Evolutionary conservation across 1,284 basidiomycete genomes (phyloP).

Genomic region (Ceratorhiza oryzae-sativae): DNA sequence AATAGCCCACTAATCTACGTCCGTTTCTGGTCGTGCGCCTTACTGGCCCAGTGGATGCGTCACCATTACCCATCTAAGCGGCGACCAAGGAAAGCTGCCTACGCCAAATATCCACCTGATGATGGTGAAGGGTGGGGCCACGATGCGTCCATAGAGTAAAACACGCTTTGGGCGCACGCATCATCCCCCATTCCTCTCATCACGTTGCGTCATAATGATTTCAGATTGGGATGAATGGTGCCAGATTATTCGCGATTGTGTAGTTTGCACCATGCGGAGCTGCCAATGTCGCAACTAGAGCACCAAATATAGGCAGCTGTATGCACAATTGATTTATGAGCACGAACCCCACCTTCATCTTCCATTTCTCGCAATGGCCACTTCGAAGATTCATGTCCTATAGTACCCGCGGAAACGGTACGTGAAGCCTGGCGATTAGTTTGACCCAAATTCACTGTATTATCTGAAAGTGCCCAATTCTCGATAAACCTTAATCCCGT

Average conservation of each 20-base stretch:
- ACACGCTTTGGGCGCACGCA: conserved; percentile 44
- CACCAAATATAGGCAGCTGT: not conserved
- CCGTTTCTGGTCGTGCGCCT: conserved; percentile 1
- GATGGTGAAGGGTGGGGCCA: too few relatives aligned
- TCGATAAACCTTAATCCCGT: not conserved
- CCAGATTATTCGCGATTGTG: conserved; percentile 51
- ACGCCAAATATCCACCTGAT: conserved; percentile 36
- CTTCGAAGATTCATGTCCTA: conserved; percentile 37
- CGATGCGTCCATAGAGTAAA: too few relatives aligned
- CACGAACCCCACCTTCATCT: conserved; percentile 39
- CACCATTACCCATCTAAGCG: conserved; percentile 36
- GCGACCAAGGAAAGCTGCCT: conserved; percentile 41
- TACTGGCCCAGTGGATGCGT: conserved; percentile 23
- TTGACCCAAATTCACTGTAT: conserved; percentile 39
- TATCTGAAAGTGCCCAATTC: not conserved
- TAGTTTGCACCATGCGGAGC: conserved; percentile 50
- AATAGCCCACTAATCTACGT: not conserved
- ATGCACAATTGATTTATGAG: not conserved
- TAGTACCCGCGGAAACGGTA: conserved; percentile 40
- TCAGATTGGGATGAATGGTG: conserved; percentile 48
- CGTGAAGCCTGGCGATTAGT: conserved; percentile 41
- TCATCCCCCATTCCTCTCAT: conserved; percentile 4
- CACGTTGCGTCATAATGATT: not conserved
- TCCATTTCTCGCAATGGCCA: conserved; percentile 39
- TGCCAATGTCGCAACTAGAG: conserved; percentile 39